Evolutionary conservation across 164 flowering plant genomes (phyloP).

Genomic region (Kingdonia uniflora): DNA sequence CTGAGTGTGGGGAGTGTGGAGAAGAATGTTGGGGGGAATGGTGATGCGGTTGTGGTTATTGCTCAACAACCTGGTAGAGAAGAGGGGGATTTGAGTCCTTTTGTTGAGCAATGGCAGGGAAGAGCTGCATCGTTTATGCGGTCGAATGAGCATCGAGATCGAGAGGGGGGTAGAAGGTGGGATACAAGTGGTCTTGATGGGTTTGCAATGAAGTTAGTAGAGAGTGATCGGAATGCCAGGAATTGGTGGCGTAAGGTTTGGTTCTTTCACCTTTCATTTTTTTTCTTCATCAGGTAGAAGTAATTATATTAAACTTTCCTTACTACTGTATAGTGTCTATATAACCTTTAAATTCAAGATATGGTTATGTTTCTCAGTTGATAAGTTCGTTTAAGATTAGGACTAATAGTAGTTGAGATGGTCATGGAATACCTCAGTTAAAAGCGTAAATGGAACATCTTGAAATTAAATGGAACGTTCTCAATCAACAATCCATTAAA

Average conservation of each 20-base stretch:
- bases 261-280: not conserved
- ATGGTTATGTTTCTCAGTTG: no score
- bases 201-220: conserved; percentile 54
- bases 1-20: conserved; percentile 13
- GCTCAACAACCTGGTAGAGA: not conserved
- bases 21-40: conserved; percentile 8
- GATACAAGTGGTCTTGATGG: conserved; percentile 78
- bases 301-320: not conserved
- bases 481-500: no score
- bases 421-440: no score
- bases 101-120: conserved; percentile 94
- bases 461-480: no score
- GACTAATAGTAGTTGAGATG: not conserved
- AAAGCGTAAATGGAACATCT: no score
- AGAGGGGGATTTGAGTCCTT: conserved; percentile 41
- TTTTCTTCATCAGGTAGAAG: not conserved
- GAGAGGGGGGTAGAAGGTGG: conserved; percentile 50
- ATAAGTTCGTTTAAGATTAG: no score
- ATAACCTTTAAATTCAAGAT: no score
- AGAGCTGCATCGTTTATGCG: conserved; percentile 56
- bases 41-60: conserved; percentile 8
- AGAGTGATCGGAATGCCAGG: conserved; percentile 61
- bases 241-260: conserved; percentile 96
- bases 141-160: conserved; percentile 66
- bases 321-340: not conserved